Evolutionary conservation across 805 yeast genomes (phyloP).

Genomic region (Pichia manshurica): DNA sequence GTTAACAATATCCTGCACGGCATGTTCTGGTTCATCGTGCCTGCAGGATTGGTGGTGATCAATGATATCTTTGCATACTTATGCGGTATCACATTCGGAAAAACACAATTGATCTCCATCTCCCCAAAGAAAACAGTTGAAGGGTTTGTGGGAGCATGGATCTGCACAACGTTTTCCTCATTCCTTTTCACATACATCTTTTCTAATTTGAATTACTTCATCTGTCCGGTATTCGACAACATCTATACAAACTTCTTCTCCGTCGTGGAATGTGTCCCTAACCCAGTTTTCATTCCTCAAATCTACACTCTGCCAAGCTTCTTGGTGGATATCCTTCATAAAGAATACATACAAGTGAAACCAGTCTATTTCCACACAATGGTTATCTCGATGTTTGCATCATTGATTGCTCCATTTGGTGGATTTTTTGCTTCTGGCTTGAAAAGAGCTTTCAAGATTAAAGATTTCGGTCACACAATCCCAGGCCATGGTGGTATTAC

Average conservation of each 20-base stretch:
- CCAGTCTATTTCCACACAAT: slow-evolving; percentile 91
- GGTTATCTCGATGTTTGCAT: slow-evolving; percentile 87
- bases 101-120: slow-evolving; percentile 83
- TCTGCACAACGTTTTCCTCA: slow-evolving; percentile 78
- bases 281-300: slow-evolving; percentile 85
- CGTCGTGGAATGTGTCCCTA: slow-evolving; percentile 68
- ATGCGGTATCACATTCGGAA: slow-evolving; percentile 95
- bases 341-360: slow-evolving; percentile 54
- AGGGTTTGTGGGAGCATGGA: slow-evolving; percentile 97
- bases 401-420: slow-evolving; percentile 96
- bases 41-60: slow-evolving; percentile 85
- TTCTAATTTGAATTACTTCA: slow-evolving; percentile 64
- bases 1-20: slow-evolving; percentile 87
- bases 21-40: slow-evolving; percentile 88
- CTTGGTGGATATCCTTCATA: slow-evolving; percentile 39
- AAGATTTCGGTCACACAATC: slow-evolving; percentile 96
- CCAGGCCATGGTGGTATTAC: slow-evolving; percentile 99
- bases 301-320: slow-evolving; percentile 69
- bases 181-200: slow-evolving; percentile 59
- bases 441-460: slow-evolving; percentile 91
- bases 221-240: slow-evolving; percentile 67
- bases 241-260: slow-evolving; percentile 44
- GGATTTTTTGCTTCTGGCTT: slow-evolving; percentile 98
- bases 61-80: slow-evolving; percentile 95
- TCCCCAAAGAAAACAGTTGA: slow-evolving; percentile 97